These are phyloP conservation scores for Biscogniauxia marginata DNA, from an alignment of 2,329 filamentous ascomycete species.

Conservation along the genomic window DNA sequence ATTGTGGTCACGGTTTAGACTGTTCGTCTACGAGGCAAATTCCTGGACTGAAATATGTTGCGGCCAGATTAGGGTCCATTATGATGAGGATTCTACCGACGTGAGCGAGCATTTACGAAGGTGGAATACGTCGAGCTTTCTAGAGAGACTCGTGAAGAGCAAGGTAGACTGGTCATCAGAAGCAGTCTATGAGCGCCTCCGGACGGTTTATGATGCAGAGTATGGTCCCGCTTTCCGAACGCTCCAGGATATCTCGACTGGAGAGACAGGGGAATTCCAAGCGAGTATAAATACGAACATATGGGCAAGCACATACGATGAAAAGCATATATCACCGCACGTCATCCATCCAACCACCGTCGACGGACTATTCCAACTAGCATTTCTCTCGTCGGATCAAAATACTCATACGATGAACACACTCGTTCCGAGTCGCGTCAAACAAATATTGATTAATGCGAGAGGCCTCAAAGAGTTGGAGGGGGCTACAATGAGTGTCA, in stretches of 20 bases:
- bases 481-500: neutral
- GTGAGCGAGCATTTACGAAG: neutral
- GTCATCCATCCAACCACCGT: neutral
- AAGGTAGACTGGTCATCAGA: neutral
- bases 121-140: neutral
- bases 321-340: neutral
- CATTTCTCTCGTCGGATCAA: neutral
- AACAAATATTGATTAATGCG: neutral
- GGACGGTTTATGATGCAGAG: neutral
- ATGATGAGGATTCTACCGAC: neutral
- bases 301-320: neutral
- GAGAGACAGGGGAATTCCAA: neutral
- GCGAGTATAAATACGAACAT: neutral
- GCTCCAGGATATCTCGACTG: neutral
- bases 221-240: neutral
- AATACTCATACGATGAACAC: neutral
- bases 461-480: neutral
- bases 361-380: neutral
- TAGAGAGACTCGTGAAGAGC: neutral
- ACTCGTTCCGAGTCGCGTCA: neutral
- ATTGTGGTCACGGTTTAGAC: neutral
- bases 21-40: neutral
- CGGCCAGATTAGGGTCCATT: neutral
- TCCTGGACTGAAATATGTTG: neutral
- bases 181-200: neutral